Conservation (phyloP, 495 filamentous ascomycete species). For the Aspergillus ellipticus region DNA sequence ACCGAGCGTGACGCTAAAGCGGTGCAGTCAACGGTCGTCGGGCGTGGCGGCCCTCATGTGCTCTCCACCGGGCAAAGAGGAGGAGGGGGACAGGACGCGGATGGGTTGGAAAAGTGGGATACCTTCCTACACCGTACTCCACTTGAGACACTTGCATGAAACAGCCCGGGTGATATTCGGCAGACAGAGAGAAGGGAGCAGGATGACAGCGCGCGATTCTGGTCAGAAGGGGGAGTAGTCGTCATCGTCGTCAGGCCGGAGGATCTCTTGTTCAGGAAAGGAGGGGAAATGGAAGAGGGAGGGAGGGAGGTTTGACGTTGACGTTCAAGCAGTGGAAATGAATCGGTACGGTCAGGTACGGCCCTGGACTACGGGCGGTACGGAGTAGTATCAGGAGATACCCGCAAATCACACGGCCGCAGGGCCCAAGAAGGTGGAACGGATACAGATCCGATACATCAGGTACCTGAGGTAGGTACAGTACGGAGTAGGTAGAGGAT, state of each 20-base stretch:
- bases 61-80: constrained; percentile 11
- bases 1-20: constrained; percentile 22
- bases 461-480: too few relatives aligned
- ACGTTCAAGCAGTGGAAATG: background rate
- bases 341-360: background rate
- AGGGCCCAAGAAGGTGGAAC: background rate
- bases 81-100: background rate
- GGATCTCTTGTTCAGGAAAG: background rate
- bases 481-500: too few relatives aligned
- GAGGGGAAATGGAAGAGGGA: background rate
- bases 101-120: constrained; percentile 1
- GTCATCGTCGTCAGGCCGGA: too few relatives aligned
- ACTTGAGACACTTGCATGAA: constrained; percentile 24
- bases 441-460: too few relatives aligned
- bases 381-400: background rate
- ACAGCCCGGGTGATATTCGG: constrained; percentile 20
- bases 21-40: constrained; percentile 15
- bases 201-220: background rate
- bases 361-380: too few relatives aligned
- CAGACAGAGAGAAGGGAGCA: constrained; percentile 7
- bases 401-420: background rate
- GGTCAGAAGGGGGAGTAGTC: too few relatives aligned
- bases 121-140: constrained; percentile 6
- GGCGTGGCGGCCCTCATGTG: constrained; percentile 9
- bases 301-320: too few relatives aligned